Evolutionary conservation across 495 filamentous ascomycete genomes (phyloP).

Genomic region (Hypoxylon crocopeplum): DNA sequence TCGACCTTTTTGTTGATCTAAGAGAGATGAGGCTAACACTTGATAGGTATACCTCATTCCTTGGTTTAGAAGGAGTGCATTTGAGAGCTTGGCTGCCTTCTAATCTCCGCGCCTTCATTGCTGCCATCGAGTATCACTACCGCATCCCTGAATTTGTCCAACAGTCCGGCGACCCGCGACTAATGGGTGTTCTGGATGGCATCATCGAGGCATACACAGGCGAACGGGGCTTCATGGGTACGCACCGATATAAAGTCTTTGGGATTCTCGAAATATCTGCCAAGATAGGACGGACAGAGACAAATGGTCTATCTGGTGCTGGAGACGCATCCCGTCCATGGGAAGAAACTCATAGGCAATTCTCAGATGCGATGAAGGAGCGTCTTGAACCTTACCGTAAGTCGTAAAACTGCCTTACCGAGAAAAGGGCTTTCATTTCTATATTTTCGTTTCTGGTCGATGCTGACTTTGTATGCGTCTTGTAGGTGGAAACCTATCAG

Average conservation of each 20-base stretch:
- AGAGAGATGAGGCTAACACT: neutral
- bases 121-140: conserved; percentile 58
- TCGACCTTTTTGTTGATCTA: neutral
- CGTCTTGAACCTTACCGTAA: conserved; percentile 54
- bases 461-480: no score
- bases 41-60: conserved; percentile 52
- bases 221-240: conserved; percentile 61
- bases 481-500: conserved; percentile 41
- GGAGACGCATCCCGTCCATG: conserved; percentile 50
- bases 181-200: conserved; percentile 56
- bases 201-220: conserved; percentile 58
- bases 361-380: conserved; percentile 61
- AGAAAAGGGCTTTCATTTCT: no score
- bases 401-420: conserved; percentile 7
- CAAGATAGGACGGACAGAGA: conserved; percentile 58
- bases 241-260: conserved; percentile 60
- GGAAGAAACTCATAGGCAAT: conserved; percentile 58
- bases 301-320: conserved; percentile 55
- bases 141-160: conserved; percentile 57
- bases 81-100: conserved; percentile 57
- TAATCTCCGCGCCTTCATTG: conserved; percentile 58
- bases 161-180: conserved; percentile 50
- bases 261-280: conserved; percentile 60
- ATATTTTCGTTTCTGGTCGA: neutral
- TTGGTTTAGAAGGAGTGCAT: conserved; percentile 56